A percentile compares a stretch with the other conserved stretches of the same genome.
These are phyloP conservation scores for Austroboletus novae-zelandiae DNA, from an alignment of 1,284 basidiomycete genomes.

Conservation along the genomic window DNA sequence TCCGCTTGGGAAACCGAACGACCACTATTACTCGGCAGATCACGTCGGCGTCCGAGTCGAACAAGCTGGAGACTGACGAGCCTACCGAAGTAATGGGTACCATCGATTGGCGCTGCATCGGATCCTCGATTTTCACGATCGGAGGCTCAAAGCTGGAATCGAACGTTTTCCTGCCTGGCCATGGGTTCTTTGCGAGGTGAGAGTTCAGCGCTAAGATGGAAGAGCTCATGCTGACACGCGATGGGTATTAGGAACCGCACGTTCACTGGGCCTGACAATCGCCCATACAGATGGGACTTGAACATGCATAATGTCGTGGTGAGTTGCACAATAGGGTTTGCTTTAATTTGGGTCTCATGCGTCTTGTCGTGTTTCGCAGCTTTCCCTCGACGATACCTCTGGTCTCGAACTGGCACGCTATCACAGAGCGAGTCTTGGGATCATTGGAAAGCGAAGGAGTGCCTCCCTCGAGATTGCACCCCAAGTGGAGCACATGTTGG, in stretches of 20 bases:
- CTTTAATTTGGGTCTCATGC: not conserved
- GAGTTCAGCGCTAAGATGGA: not conserved
- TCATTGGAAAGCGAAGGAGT: constrained; percentile 21
- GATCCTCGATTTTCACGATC: constrained; percentile 21
- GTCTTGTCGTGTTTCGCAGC: constrained; percentile 8
- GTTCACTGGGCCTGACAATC: constrained; percentile 26
- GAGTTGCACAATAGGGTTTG: not conserved
- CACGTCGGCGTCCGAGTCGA: not conserved
- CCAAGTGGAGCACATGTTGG: constrained; percentile 35
- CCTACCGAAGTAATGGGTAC: constrained; percentile 13
- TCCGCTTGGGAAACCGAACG: constrained; percentile 22
- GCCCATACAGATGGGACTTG: constrained; percentile 28
- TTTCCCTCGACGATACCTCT: constrained; percentile 21
- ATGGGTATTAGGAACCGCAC: constrained; percentile 21
- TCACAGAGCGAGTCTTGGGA: constrained; percentile 22
- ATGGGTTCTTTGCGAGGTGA: constrained; percentile 21
- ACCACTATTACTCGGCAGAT: constrained; percentile 20
- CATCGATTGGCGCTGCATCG: constrained; percentile 23
- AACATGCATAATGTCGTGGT: constrained; percentile 16
- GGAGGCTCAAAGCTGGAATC: constrained; percentile 17
- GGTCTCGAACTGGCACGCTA: constrained; percentile 25
- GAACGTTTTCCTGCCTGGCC: constrained; percentile 15
- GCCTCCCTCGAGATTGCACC: constrained; percentile 36
- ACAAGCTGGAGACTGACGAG: not conserved
- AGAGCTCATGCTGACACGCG: not conserved